Percentiles rank a stretch among this genome's conserved stretches.
Evolutionary conservation across 306 rosid genomes (phyloP).

Genomic region (Malus sylvestris): DNA sequence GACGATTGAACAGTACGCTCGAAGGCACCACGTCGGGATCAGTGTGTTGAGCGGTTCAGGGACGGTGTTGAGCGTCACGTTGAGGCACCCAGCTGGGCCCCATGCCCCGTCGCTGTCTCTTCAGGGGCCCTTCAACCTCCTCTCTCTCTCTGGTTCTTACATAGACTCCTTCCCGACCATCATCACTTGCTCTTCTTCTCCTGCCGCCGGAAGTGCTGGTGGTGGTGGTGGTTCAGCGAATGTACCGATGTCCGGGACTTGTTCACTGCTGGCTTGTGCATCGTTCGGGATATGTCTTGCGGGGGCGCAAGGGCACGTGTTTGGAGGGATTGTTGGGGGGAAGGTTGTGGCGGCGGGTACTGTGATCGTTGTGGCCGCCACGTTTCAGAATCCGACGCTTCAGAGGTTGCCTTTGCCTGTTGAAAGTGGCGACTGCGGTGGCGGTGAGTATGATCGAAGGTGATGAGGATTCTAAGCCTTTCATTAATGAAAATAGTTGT

Average conservation of each 20-base stretch:
- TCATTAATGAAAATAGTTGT: neutral
- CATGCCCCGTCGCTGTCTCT: slow-evolving; percentile 31
- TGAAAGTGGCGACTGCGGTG: neutral
- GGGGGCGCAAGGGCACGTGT: slow-evolving; percentile 35
- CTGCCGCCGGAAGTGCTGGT: neutral
- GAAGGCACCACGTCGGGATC: slow-evolving; percentile 13
- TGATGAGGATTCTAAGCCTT: neutral
- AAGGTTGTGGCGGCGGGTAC: slow-evolving; percentile 30
- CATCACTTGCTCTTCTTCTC: neutral
- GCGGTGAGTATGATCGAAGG: neutral
- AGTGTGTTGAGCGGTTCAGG: slow-evolving; percentile 37
- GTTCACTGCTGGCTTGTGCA: neutral
- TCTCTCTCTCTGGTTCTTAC: neutral
- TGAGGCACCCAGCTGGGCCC: slow-evolving; percentile 18
- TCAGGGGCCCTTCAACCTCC: slow-evolving; percentile 1
- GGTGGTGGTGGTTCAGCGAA: neutral
- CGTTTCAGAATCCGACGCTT: slow-evolving; percentile 21
- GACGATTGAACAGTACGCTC: slow-evolving; percentile 29
- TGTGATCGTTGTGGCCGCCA: slow-evolving; percentile 28
- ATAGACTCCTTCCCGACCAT: neutral
- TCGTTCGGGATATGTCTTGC: slow-evolving; percentile 37
- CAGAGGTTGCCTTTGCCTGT: slow-evolving; percentile 5
- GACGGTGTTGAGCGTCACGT: slow-evolving; percentile 24
- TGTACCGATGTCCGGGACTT: neutral
- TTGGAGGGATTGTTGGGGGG: slow-evolving; percentile 56